Percentiles rank a stretch among this genome's conserved stretches.
These are phyloP conservation scores for Penicillium capsulatum DNA, from an alignment of 2,329 filamentous ascomycete genomes.

Conservation along the genomic window DNA sequence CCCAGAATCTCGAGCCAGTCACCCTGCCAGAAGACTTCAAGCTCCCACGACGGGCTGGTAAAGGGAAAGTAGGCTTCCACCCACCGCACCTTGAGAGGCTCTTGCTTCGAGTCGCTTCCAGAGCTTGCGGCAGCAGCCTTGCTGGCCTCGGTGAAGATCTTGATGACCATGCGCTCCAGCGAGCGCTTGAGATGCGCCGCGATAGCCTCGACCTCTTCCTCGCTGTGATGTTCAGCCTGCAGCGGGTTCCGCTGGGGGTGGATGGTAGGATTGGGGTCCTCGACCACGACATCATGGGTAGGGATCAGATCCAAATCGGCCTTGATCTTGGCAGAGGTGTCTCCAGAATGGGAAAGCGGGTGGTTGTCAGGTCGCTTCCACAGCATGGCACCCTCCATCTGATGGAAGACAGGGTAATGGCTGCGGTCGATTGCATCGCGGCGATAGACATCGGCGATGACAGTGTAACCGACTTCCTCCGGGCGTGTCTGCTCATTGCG, in stretches of 20 bases:
- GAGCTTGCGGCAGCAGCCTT: slow-evolving; percentile 55
- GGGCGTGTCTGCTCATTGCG: slow-evolving; percentile 34
- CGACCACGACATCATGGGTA: slow-evolving; percentile 68
- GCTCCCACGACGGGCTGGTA: slow-evolving; percentile 90
- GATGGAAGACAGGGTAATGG: slow-evolving; percentile 96
- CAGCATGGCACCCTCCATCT: slow-evolving; percentile 92
- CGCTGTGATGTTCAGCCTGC: slow-evolving; percentile 65
- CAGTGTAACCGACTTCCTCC: slow-evolving; percentile 68
- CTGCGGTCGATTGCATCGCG: slow-evolving; percentile 91
- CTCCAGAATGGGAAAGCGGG: slow-evolving; percentile 30
- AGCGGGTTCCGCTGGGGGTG: slow-evolving; percentile 78
- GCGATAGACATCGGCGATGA: slow-evolving; percentile 91
- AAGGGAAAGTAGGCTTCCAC: slow-evolving; percentile 97
- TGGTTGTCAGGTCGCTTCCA: slow-evolving; percentile 64
- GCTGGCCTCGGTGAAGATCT: slow-evolving; percentile 77
- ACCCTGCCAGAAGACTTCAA: slow-evolving; percentile 90
- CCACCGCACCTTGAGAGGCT: slow-evolving; percentile 85
- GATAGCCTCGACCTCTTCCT: slow-evolving; percentile 76
- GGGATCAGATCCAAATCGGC: slow-evolving; percentile 69
- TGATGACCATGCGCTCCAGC: slow-evolving; percentile 82
- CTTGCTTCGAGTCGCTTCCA: slow-evolving; percentile 51
- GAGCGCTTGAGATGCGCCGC: slow-evolving; percentile 82
- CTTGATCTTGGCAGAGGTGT: slow-evolving; percentile 60
- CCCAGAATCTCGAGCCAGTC: slow-evolving; percentile 96
- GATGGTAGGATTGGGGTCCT: slow-evolving; percentile 76